Percentiles rank a stretch among this genome's conserved stretches.
Evolutionary conservation across 2,329 filamentous ascomycete species (phyloP).

Genomic region (Paraphoma chrysanthemicola): DNA sequence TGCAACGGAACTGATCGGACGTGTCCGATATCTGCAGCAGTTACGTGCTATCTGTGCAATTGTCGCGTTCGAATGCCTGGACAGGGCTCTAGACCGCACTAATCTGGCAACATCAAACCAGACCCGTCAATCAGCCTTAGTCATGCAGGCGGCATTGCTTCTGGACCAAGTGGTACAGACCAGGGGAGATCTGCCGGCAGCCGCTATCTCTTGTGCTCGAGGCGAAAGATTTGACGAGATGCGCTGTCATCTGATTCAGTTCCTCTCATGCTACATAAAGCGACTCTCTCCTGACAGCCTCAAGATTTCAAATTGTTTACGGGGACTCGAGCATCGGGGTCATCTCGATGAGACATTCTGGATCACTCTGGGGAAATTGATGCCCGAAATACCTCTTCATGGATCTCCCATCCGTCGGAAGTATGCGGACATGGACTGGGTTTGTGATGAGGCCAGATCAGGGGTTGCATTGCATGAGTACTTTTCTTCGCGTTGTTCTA

Average conservation of each 20-base stretch:
- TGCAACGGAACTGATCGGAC: slow-evolving; percentile 5
- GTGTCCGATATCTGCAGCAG: slow-evolving; percentile 9
- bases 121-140: slow-evolving; percentile 8
- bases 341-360: slow-evolving; percentile 9
- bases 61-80: slow-evolving; percentile 13
- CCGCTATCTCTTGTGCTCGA: slow-evolving; percentile 1
- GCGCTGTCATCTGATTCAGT: slow-evolving; percentile 15
- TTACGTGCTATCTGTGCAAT: slow-evolving; percentile 10
- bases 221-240: slow-evolving; percentile 9
- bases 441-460: neutral
- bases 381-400: slow-evolving; percentile 4
- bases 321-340: neutral
- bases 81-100: slow-evolving; percentile 9
- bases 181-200: slow-evolving; percentile 4
- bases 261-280: slow-evolving; percentile 12
- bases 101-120: slow-evolving; percentile 1
- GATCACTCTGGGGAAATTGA: slow-evolving; percentile 7
- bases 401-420: slow-evolving; percentile 9
- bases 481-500: no score
- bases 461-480: neutral
- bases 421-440: slow-evolving; percentile 9
- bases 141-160: slow-evolving; percentile 10
- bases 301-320: neutral
- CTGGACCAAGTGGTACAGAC: slow-evolving; percentile 17
- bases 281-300: slow-evolving; percentile 4